Conservation (phyloP, 2,329 filamentous ascomycete genomes). For the Ciborinia camelliae region DNA sequence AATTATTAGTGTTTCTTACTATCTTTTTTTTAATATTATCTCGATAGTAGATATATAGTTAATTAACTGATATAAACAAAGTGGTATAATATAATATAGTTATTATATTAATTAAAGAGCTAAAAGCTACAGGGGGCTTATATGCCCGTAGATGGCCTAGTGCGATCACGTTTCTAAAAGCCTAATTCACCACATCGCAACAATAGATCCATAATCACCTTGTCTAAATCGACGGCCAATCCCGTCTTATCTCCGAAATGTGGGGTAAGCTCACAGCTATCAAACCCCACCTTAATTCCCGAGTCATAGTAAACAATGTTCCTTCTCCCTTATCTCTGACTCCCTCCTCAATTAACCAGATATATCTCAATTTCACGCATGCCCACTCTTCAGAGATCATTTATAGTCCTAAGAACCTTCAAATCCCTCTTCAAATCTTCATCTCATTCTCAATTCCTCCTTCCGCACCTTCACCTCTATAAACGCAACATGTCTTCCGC, state of each 20-base stretch:
- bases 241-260: slow-evolving; percentile 16
- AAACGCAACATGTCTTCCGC: slow-evolving; percentile 59
- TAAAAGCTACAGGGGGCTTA: too few species aligned
- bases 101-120: too few species aligned
- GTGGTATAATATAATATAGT: too few species aligned
- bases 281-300: slow-evolving; percentile 6
- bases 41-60: too few species aligned
- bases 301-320: too few species aligned
- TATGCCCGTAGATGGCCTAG: too few species aligned
- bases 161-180: too few species aligned
- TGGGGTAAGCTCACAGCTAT: slow-evolving; percentile 13
- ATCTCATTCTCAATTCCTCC: neutral
- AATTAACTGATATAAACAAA: too few species aligned
- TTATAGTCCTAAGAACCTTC: neutral
- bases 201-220: too few species aligned
- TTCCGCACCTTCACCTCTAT: neutral
- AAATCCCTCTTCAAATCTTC: slow-evolving; percentile 5
- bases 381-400: neutral
- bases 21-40: too few species aligned
- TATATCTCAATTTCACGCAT: neutral
- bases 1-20: too few species aligned
- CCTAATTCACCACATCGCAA: too few species aligned
- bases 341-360: neutral
- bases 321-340: neutral
- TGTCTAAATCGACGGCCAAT: slow-evolving; percentile 13